phyloP scores from a whole-genome alignment of 495 filamentous ascomycete genomes.

The Lasiosphaeria hispida region DNA sequence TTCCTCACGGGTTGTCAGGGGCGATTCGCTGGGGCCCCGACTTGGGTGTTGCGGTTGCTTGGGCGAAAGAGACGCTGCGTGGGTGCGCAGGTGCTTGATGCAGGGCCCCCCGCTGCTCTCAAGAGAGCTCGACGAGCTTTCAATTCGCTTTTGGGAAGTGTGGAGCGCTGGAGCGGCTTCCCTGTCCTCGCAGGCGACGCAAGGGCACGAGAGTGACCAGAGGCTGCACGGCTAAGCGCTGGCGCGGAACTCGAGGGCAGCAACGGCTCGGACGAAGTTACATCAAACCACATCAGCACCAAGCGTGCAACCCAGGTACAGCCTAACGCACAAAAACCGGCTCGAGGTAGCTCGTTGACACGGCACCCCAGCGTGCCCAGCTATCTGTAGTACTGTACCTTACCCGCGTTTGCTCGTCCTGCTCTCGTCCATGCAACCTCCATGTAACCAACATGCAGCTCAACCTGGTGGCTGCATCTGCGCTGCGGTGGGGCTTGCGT shows the following conservation, averaged over 20 bases:
- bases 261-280: conserved; percentile 12
- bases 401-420: not conserved
- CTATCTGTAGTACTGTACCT: too few species aligned
- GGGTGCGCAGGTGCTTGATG: conserved; percentile 18
- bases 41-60: conserved; percentile 20
- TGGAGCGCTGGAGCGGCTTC: conserved; percentile 26
- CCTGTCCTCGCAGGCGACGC: conserved; percentile 13
- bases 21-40: conserved; percentile 26
- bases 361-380: not conserved
- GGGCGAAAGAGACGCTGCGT: conserved; percentile 14
- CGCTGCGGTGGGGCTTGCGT: conserved; percentile 1
- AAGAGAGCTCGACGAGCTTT: conserved; percentile 2
- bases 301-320: conserved; percentile 5
- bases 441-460: too few species aligned
- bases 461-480: conserved; percentile 9
- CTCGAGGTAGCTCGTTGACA: conserved; percentile 7
- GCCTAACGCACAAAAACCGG: not conserved
- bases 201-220: conserved; percentile 6
- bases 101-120: conserved; percentile 12
- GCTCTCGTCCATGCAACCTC: too few species aligned
- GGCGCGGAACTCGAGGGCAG: conserved; percentile 5
- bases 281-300: not conserved
- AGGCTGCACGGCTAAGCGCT: conserved; percentile 15
- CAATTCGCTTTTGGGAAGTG: conserved; percentile 16
- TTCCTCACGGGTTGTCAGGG: conserved; percentile 37